Percentiles rank a stretch among this genome's conserved stretches.
Conservation (phyloP, 2,329 filamentous ascomycete species). For the Didymella exigua region DNA sequence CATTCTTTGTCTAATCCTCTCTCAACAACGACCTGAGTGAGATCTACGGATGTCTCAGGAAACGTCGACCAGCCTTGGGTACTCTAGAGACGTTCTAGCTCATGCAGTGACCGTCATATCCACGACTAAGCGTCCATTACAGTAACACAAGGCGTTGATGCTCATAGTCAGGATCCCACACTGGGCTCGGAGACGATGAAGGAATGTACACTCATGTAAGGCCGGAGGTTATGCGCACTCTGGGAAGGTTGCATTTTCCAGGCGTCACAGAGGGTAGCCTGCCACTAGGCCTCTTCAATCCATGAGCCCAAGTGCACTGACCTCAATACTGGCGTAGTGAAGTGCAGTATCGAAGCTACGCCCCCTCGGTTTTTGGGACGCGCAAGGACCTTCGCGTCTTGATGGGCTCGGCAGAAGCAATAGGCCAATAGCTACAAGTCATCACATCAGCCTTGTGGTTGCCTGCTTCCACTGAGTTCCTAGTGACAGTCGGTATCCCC, state of each 20-base stretch:
- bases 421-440: constrained; percentile 6
- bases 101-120: background rate
- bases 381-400: constrained; percentile 22
- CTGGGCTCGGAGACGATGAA: constrained; percentile 31
- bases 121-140: constrained; percentile 14
- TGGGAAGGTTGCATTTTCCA: constrained; percentile 3
- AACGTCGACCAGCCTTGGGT: background rate
- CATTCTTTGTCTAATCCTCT: constrained; percentile 16
- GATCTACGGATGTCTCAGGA: background rate
- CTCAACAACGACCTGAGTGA: background rate
- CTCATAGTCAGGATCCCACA: constrained; percentile 38
- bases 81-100: background rate
- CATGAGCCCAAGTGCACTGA: background rate
- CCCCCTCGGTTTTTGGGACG: constrained; percentile 33
- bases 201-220: constrained; percentile 18
- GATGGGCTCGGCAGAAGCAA: constrained; percentile 6
- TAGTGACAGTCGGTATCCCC: constrained; percentile 9
- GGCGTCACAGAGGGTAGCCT: background rate
- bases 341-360: constrained; percentile 14
- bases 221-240: constrained; percentile 11
- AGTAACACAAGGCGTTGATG: constrained; percentile 23
- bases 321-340: constrained; percentile 18
- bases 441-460: constrained; percentile 20
- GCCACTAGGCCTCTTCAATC: background rate
- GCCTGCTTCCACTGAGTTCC: constrained; percentile 37